These are phyloP conservation scores for maize (Zea mays) DNA, from an alignment of 176 grass and related monocot genomes.

Conservation along the genomic window DNA sequence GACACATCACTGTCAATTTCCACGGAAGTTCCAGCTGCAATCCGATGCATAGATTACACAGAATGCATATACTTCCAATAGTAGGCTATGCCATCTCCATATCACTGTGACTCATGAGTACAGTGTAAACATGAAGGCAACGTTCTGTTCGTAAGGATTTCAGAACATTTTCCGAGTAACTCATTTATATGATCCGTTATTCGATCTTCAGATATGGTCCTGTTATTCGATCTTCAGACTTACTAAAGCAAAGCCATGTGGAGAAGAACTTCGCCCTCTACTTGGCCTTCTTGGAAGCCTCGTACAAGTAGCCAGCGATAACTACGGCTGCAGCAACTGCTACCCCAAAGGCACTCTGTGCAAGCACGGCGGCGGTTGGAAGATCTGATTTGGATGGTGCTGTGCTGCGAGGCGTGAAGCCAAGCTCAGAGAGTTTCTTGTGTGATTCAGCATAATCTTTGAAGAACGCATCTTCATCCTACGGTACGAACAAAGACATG, in stretches of 20 bases:
- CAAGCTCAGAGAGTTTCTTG: slow-evolving; percentile 91
- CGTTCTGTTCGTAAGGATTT: neutral
- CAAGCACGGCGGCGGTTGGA: slow-evolving; percentile 44
- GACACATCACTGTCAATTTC: neutral
- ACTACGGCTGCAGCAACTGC: slow-evolving; percentile 77
- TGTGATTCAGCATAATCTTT: slow-evolving; percentile 91
- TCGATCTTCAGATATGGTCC: slow-evolving; percentile 25
- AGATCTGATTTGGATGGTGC: slow-evolving; percentile 51
- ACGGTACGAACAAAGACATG: slow-evolving; percentile 2
- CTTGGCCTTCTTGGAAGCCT: slow-evolving; percentile 64
- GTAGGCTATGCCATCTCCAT: slow-evolving; percentile 17
- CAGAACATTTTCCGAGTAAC: neutral
- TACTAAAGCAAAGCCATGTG: neutral
- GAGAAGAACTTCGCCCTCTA: slow-evolving; percentile 28
- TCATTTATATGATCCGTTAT: slow-evolving; percentile 32
- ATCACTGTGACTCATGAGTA: slow-evolving; percentile 4
- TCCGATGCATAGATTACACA: neutral
- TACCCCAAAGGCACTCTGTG: slow-evolving; percentile 78
- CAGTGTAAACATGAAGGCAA: slow-evolving; percentile 6
- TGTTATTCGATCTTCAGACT: slow-evolving; percentile 37
- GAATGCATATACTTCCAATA: neutral
- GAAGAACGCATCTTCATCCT: slow-evolving; percentile 93
- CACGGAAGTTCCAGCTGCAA: neutral
- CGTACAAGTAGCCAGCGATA: slow-evolving; percentile 66
- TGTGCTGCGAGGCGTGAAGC: slow-evolving; percentile 50